Evolutionary conservation across 306 rosid genomes (phyloP), one percentile per base, ranked within the genome.

Genomic region (Oxytropis ochrocephala): DNA sequence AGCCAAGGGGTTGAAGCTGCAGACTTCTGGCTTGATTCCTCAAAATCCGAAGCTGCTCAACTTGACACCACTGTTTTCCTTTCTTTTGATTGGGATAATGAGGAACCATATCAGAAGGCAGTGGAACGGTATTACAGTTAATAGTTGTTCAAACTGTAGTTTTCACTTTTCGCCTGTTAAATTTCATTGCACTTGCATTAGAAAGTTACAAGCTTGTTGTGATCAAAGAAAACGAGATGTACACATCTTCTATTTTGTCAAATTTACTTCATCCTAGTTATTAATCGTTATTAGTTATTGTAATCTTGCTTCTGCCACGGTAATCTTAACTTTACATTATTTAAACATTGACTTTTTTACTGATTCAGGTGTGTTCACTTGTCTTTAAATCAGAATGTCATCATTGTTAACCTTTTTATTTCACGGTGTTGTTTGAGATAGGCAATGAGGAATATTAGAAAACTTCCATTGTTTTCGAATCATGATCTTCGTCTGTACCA

Each of bases 81-180:
- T 73, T 93, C 96, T 64, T 93, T 93, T 72, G 89, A 93, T 73
- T 93, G 98, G 97, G 96, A 93, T 81, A 88, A 93, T 72, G 97
- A 93, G 82, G 94, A 88, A 65, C 97, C 98, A 27, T 93, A 82
- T 79, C 89, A 81, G 77, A 93, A 88, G 81, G 91, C 98, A 54
- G 89, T 93, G 29, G 94, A 88, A 59, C 84, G 98, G 98, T 93
- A 88, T 59, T 51, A 57, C 46, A 64, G 27, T 79, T 82, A 57
- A 51, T 54, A 41, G 73, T 53, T 72, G 16, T 63, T 46, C 43
- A 36, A 51, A 71, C 67, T 11, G 13, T 35, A 42, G 36, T 56
- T 58, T 46, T 73, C 33, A 49, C 3, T 60, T 58, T 46, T 73
- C 33, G 43, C 3, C 56, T 11, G 3, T 70, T 7, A 43, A 16